Conservation (phyloP, 257 asterid species). For the Ophiorrhiza pumila region DNA sequence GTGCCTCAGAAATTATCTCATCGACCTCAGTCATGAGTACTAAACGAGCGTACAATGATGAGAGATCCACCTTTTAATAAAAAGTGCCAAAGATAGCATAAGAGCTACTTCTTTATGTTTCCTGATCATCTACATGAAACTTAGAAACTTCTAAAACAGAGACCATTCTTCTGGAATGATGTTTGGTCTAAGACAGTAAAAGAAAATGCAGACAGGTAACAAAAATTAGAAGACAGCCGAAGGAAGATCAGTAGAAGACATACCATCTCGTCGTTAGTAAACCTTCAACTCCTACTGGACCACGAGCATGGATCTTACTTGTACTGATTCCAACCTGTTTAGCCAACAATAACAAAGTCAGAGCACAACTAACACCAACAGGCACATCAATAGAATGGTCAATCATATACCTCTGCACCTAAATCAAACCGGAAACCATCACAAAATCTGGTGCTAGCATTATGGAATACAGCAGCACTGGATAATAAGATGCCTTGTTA, state of each 20-base stretch:
- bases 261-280: conserved; percentile 91
- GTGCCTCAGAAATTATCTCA: not conserved
- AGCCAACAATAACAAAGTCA: conserved; percentile 15
- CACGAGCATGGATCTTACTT: conserved; percentile 96
- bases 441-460: conserved; percentile 87
- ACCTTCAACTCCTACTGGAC: conserved; percentile 98
- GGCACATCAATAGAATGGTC: not conserved
- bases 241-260: conserved; percentile 13
- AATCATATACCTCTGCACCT: conserved; percentile 82
- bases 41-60: not conserved
- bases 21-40: not conserved
- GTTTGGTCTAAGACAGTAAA: not conserved
- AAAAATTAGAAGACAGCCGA: not conserved
- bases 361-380: not conserved
- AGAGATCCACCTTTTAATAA: not conserved
- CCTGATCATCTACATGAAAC: not conserved
- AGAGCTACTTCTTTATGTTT: not conserved
- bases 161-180: not conserved
- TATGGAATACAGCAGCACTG: conserved; percentile 97
- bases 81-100: not conserved
- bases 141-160: not conserved
- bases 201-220: not conserved
- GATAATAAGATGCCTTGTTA: conserved; percentile 5
- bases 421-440: conserved; percentile 96
- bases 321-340: conserved; percentile 92